These are phyloP conservation scores for Heracleum sosnowskyi DNA, from an alignment of 129 eudicot species.

Conservation along the genomic window DNA sequence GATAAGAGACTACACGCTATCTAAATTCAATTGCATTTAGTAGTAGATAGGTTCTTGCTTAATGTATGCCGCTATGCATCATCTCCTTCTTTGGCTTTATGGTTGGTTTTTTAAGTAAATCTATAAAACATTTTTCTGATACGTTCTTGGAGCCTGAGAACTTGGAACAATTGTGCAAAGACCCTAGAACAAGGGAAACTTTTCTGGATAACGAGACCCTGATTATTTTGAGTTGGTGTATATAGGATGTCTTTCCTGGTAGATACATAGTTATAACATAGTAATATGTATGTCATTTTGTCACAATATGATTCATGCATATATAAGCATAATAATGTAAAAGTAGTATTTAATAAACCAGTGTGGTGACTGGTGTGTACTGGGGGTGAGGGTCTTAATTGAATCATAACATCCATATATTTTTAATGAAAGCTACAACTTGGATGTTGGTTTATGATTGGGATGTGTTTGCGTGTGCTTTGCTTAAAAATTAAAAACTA, in stretches of 20 bases:
- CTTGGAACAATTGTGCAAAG: slow-evolving; percentile 51
- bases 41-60: background rate
- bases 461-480: too few species aligned
- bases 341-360: background rate
- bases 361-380: too few species aligned
- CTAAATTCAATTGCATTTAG: background rate
- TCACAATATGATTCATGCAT: background rate
- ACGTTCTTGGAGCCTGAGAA: slow-evolving; percentile 37
- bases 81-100: background rate
- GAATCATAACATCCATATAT: background rate
- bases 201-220: slow-evolving; percentile 47
- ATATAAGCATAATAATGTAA: background rate
- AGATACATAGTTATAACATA: too few species aligned
- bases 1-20: background rate
- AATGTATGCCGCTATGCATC: too few species aligned
- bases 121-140: background rate
- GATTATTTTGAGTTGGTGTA: too few species aligned
- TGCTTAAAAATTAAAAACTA: too few species aligned
- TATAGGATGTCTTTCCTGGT: too few species aligned
- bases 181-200: slow-evolving; percentile 54
- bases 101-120: background rate
- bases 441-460: too few species aligned
- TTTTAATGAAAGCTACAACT: background rate
- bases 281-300: background rate
- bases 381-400: background rate